phyloP scores from a whole-genome alignment of 2,329 filamentous ascomycete genomes.

The Corniculantispora saksenae region DNA sequence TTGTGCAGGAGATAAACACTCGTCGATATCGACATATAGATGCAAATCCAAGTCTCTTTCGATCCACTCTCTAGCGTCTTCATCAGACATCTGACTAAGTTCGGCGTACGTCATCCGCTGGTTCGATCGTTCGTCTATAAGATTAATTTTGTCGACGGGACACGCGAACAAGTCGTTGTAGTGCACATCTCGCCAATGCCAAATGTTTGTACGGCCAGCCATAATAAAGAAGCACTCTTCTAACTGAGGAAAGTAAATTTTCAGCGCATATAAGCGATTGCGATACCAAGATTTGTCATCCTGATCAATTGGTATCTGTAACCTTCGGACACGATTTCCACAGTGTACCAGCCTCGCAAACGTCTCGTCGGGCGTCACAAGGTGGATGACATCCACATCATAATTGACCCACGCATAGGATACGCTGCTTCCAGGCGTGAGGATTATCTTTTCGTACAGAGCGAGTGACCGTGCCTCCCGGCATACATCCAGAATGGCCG shows the following conservation, averaged over 20 bases:
- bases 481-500: not conserved
- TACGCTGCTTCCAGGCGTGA: not conserved
- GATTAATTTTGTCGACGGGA: not conserved
- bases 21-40: too few species aligned
- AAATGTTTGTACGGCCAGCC: not conserved
- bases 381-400: not conserved
- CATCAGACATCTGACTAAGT: too few species aligned
- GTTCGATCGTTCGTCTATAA: too few species aligned
- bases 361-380: not conserved
- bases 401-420: slow-evolving; percentile 3
- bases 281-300: not conserved
- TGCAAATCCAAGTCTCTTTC: too few species aligned
- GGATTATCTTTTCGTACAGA: not conserved
- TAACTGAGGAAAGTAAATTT: not conserved
- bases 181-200: not conserved
- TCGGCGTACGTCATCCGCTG: too few species aligned
- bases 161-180: not conserved
- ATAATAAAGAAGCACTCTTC: not conserved
- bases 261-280: not conserved
- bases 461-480: not conserved
- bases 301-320: not conserved
- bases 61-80: too few species aligned
- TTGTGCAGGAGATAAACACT: too few species aligned
- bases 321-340: not conserved
- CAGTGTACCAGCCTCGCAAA: not conserved